Evolutionary conservation across 257 asterid genomes (phyloP).

Genomic region (Solanum rostratum): DNA sequence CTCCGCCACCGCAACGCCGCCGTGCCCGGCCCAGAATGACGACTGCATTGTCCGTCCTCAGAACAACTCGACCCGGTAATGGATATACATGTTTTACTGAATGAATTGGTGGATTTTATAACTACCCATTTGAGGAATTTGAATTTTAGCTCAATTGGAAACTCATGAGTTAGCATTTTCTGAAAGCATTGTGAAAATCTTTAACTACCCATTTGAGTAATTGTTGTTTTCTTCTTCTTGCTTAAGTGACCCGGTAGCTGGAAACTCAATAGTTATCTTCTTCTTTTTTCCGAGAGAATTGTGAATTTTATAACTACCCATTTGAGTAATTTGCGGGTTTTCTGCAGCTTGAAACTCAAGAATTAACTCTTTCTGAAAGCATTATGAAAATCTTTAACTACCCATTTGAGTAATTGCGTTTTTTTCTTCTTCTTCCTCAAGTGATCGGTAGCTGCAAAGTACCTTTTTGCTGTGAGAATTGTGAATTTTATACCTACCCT

Average conservation of each 20-base stretch:
- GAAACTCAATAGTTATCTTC: not conserved
- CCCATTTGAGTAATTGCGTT: not conserved
- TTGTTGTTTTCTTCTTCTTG: not conserved
- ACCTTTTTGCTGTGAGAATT: no score
- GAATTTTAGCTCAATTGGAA: no score
- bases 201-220: no score
- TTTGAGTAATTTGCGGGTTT: not conserved
- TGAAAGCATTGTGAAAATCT: no score
- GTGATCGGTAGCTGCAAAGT: no score
- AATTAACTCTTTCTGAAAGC: no score
- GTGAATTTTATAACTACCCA: not conserved
- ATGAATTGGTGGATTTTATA: not conserved
- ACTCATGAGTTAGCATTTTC: no score
- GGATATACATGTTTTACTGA: not conserved
- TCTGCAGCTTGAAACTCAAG: no score
- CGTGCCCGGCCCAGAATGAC: slow-evolving; percentile 23
- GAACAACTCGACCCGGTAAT: slow-evolving; percentile 49
- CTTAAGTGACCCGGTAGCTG: not conserved
- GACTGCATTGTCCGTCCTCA: slow-evolving; percentile 38
- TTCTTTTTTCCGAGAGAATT: not conserved
- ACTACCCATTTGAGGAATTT: not conserved
- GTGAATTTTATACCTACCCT: no score
- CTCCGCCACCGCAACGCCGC: slow-evolving; percentile 11
- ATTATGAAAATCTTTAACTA: no score
- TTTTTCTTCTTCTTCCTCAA: not conserved